Evolutionary conservation across 2,329 filamentous ascomycete species (phyloP).

Genomic region (Aspergillus thermomutatus): DNA sequence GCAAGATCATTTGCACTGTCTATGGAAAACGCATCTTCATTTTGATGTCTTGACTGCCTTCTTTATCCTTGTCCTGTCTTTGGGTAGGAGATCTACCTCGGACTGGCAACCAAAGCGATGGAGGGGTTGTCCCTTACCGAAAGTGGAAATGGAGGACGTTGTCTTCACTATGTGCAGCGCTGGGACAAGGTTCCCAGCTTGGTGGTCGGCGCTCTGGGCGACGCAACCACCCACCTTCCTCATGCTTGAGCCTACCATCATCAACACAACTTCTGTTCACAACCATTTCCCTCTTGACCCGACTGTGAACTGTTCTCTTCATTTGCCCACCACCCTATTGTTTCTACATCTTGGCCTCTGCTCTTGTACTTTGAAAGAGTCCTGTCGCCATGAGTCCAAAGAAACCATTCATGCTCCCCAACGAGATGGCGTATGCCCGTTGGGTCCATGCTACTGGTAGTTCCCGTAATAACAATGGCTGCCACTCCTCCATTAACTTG

Average conservation of each 20-base stretch:
- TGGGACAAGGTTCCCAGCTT: neutral
- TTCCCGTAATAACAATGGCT: constrained; percentile 9
- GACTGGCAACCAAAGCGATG: neutral
- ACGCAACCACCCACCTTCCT: neutral
- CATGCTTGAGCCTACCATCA: neutral
- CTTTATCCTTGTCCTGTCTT: neutral
- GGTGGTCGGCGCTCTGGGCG: neutral
- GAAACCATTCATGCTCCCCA: constrained; percentile 17
- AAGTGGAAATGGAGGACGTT: neutral
- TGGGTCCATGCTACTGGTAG: constrained; percentile 5
- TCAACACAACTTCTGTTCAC: neutral
- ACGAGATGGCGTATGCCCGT: constrained; percentile 18
- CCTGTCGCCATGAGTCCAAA: constrained; percentile 6
- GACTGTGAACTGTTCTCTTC: neutral
- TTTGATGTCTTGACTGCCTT: neutral
- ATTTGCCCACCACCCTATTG: neutral
- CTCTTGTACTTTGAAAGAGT: neutral
- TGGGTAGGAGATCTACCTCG: neutral
- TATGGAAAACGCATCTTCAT: neutral
- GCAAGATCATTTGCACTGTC: neutral
- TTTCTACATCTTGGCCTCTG: neutral
- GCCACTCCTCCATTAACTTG: constrained; percentile 21
- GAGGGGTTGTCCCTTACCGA: neutral
- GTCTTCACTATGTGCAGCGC: neutral
- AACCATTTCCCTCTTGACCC: neutral